A percentile compares a stretch with the other conserved stretches of the same genome.
Evolutionary conservation across 2,329 filamentous ascomycete species (phyloP).

Genomic region (Aspergillus ruber): DNA sequence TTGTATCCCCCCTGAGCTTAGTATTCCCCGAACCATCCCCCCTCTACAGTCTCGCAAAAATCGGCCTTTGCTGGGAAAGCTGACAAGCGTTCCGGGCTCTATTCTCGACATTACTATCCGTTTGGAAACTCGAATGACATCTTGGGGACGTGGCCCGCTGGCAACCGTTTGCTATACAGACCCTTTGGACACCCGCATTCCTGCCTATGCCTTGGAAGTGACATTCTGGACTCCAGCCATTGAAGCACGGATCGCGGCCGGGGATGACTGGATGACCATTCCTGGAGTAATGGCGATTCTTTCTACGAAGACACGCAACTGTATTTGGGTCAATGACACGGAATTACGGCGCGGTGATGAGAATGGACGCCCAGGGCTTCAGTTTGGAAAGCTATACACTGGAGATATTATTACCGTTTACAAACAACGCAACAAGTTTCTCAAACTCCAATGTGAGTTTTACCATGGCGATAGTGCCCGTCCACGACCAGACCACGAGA

Average conservation of each 20-base stretch:
- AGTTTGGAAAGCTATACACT: constrained; percentile 64
- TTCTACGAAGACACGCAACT: constrained; percentile 68
- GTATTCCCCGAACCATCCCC: constrained; percentile 1
- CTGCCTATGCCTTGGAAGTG: constrained; percentile 74
- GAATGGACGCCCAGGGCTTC: constrained; percentile 43
- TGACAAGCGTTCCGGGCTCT: constrained; percentile 62
- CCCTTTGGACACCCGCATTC: constrained; percentile 62
- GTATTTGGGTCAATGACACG: constrained; percentile 72
- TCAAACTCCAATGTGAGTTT: constrained; percentile 42
- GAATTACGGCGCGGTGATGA: constrained; percentile 54
- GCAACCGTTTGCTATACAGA: constrained; percentile 65
- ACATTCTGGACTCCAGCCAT: constrained; percentile 66
- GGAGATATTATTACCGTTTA: constrained; percentile 74
- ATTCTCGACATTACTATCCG: constrained; percentile 57
- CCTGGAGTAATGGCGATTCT: constrained; percentile 62
- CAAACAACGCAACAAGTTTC: constrained; percentile 38
- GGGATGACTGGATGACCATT: constrained; percentile 50
- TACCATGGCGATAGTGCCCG: constrained; percentile 41
- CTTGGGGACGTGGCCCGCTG: constrained; percentile 66
- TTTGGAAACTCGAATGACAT: constrained; percentile 61
- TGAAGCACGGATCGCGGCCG: constrained; percentile 52
- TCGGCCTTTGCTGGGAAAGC: constrained; percentile 51
- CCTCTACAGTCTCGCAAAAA: constrained; percentile 27
- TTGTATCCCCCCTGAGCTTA: not conserved
- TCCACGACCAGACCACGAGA: constrained; percentile 34